Percentiles rank a stretch among this genome's conserved stretches.
These are phyloP conservation scores for Eremothecium cymbalariae DNA, from an alignment of 1,139 yeast genomes.

Conservation along the genomic window DNA sequence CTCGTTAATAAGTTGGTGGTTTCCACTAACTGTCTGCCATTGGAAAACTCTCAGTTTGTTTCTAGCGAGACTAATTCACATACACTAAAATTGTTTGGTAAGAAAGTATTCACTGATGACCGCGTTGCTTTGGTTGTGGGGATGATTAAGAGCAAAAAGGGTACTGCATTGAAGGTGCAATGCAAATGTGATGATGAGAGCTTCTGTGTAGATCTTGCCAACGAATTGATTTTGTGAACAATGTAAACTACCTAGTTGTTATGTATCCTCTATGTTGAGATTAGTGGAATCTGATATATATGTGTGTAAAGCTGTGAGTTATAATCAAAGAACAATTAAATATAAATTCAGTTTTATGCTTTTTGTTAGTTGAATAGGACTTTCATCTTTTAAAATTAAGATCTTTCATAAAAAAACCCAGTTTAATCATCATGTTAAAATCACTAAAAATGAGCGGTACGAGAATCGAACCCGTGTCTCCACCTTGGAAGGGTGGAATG, in stretches of 20 bases:
- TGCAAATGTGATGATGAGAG: conserved; percentile 58
- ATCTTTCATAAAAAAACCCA: no score
- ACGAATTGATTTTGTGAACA: conserved; percentile 31
- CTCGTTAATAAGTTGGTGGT: conserved; percentile 42
- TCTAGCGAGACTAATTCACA: conserved; percentile 55
- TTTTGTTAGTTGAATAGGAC: no score
- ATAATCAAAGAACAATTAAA: no score
- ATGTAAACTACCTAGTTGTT: no score
- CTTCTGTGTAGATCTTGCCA: conserved; percentile 41
- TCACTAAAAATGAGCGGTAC: conserved; percentile 29
- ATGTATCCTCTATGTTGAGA: no score
- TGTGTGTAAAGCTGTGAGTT: no score
- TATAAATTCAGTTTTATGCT: no score
- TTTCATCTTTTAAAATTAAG: no score
- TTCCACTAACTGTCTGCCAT: conserved; percentile 53
- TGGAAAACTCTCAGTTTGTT: conserved; percentile 70
- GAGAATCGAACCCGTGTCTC: conserved; percentile 35
- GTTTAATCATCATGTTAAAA: conserved; percentile 1
- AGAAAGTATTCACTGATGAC: conserved; percentile 55
- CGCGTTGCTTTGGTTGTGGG: conserved; percentile 64
- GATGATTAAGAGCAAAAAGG: conserved; percentile 64
- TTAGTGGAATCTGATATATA: no score
- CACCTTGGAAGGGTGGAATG: conserved; percentile 35
- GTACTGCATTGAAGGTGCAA: conserved; percentile 70
- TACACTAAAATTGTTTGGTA: conserved; percentile 74